phyloP scores from a whole-genome alignment of 805 yeast species.

The Nakazawaea wyomingensis region DNA sequence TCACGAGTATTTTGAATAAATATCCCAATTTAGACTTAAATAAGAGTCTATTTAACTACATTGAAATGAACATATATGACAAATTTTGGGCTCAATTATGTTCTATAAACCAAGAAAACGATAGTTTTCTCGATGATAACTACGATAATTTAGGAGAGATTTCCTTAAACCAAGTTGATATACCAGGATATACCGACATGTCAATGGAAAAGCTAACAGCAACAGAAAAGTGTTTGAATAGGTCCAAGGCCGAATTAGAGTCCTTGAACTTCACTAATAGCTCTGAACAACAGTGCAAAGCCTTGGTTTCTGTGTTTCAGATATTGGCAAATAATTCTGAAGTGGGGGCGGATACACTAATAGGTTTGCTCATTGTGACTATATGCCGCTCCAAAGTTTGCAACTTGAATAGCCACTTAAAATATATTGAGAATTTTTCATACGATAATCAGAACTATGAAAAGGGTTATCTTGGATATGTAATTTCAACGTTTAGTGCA shows the following conservation, averaged over 20 bases:
- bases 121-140: conserved; percentile 19
- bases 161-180: conserved; percentile 47
- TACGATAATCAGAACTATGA: conserved; percentile 34
- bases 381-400: conserved; percentile 56
- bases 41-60: conserved; percentile 58
- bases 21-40: conserved; percentile 42
- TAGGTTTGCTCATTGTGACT: conserved; percentile 69
- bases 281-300: conserved; percentile 41
- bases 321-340: conserved; percentile 36
- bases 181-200: conserved; percentile 25
- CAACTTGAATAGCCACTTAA: conserved; percentile 57
- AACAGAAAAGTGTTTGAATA: conserved; percentile 39
- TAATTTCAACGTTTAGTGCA: conserved; percentile 79
- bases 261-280: conserved; percentile 40
- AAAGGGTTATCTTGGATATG: conserved; percentile 67
- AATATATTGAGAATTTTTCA: conserved; percentile 60
- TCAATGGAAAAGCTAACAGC: conserved; percentile 17
- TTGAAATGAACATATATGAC: conserved; percentile 64
- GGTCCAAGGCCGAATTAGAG: conserved; percentile 49
- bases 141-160: conserved; percentile 34
- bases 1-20: conserved; percentile 21
- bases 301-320: conserved; percentile 48
- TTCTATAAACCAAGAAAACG: conserved; percentile 12
- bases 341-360: conserved; percentile 77
- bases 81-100: conserved; percentile 53